phyloP scores from a whole-genome alignment of 179 eudicot species.

The Corrigiola litoralis region DNA sequence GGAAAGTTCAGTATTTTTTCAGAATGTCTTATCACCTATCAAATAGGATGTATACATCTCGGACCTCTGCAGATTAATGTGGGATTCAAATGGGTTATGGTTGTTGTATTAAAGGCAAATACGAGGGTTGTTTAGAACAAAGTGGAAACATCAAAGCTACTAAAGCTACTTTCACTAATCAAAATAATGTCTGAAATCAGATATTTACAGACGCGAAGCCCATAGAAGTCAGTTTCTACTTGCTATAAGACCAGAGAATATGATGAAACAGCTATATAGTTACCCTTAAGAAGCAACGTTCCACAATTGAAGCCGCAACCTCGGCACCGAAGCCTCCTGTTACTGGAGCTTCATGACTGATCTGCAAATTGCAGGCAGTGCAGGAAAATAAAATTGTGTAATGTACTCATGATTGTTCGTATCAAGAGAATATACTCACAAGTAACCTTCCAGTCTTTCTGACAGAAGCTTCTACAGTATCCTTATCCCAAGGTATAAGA shows the following conservation, averaged over 20 bases:
- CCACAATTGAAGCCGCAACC: constrained; percentile 85
- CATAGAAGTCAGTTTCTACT: no score
- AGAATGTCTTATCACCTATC: no score
- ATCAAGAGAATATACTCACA: constrained; percentile 42
- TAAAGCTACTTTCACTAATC: no score
- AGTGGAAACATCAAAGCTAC: no score
- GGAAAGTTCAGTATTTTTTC: no score
- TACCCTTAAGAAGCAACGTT: constrained; percentile 97
- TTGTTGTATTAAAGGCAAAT: no score
- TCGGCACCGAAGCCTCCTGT: constrained; percentile 99
- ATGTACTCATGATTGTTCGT: not conserved
- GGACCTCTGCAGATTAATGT: no score
- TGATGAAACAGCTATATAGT: not conserved
- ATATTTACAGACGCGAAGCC: no score
- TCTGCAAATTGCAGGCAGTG: constrained; percentile 31
- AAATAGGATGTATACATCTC: no score
- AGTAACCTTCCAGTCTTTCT: constrained; percentile 93
- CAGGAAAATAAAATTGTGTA: not conserved
- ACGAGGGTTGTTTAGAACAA: no score
- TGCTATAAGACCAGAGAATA: constrained; percentile 2
- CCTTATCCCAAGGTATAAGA: constrained; percentile 96
- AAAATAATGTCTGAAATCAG: no score
- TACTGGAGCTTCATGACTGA: constrained; percentile 98
- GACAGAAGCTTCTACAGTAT: constrained; percentile 90
- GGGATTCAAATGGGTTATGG: no score